These are phyloP conservation scores for Cicer yamashitae DNA, from an alignment of 306 rosid species.

Conservation along the genomic window DNA sequence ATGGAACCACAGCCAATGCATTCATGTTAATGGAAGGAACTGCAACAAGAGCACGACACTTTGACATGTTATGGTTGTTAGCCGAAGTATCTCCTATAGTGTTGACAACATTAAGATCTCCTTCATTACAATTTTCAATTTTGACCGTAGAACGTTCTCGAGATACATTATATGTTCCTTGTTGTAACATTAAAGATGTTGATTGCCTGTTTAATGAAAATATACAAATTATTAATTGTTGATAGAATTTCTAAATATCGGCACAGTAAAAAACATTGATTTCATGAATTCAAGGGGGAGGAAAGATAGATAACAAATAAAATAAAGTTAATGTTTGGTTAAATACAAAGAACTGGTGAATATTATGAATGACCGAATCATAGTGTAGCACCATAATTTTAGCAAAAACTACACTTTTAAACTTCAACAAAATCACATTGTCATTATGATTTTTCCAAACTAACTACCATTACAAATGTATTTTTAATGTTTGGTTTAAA, in stretches of 20 bases:
- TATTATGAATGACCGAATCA: too few species aligned
- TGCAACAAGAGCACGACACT: conserved; percentile 62
- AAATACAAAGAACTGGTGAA: not conserved
- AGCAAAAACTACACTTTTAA: too few species aligned
- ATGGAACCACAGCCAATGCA: conserved; percentile 69
- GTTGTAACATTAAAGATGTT: conserved; percentile 52
- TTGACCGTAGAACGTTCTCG: conserved; percentile 48
- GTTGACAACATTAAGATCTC: conserved; percentile 49
- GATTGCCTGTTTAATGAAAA: conserved; percentile 59
- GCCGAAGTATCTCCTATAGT: conserved; percentile 50
- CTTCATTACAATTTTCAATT: conserved; percentile 54
- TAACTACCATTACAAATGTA: too few species aligned
- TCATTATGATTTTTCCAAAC: too few species aligned
- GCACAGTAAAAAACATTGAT: not conserved
- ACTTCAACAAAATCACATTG: too few species aligned
- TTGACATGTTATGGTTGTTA: conserved; percentile 53
- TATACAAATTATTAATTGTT: conserved; percentile 34
- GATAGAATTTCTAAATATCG: not conserved
- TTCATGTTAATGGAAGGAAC: conserved; percentile 68
- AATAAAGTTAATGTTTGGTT: conserved; percentile 23
- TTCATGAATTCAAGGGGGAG: not conserved
- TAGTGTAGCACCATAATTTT: too few species aligned
- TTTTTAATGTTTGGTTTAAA: too few species aligned
- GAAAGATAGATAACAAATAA: conserved; percentile 19
- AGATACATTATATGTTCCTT: conserved; percentile 54